Evolutionary conservation across 1,139 yeast species (phyloP).

Genomic region (Suhomyces panamericanus): DNA sequence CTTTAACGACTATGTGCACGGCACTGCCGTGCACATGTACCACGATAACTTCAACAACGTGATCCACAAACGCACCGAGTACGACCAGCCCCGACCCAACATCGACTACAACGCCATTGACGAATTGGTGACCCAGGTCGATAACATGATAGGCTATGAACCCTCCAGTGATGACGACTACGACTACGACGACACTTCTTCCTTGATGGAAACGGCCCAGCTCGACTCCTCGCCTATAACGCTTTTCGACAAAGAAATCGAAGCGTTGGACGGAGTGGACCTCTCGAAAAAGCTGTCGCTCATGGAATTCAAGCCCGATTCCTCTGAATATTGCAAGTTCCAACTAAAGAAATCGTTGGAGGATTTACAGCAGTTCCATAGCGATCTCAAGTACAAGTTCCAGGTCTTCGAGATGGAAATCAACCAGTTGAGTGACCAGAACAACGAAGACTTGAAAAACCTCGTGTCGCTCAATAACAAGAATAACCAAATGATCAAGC

Average conservation of each 20-base stretch:
- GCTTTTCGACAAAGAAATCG: conserved; percentile 4
- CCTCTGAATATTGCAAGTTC: neutral
- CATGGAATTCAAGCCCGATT: neutral
- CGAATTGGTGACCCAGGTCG: conserved; percentile 6
- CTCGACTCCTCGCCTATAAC: conserved; percentile 7
- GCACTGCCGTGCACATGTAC: conserved; percentile 3
- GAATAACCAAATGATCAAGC: conserved; percentile 12
- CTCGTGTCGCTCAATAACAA: conserved; percentile 12
- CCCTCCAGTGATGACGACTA: conserved; percentile 7
- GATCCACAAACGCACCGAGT: conserved; percentile 1
- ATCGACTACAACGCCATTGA: conserved; percentile 4
- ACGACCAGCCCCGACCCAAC: neutral
- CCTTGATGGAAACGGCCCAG: conserved; percentile 16
- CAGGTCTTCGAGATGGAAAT: conserved; percentile 14
- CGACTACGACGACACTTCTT: conserved; percentile 17
- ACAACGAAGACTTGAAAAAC: conserved; percentile 13
- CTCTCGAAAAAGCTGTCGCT: conserved; percentile 4
- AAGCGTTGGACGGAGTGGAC: conserved; percentile 5
- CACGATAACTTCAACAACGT: conserved; percentile 11
- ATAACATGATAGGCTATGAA: conserved; percentile 3
- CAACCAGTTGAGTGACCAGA: conserved; percentile 12
- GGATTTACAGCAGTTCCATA: conserved; percentile 16
- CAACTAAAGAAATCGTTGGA: conserved; percentile 17
- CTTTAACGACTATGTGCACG: conserved; percentile 9
- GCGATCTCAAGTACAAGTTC: conserved; percentile 12